These are phyloP conservation scores for Lotus japonicus DNA, from an alignment of 306 rosid species.

Conservation along the genomic window DNA sequence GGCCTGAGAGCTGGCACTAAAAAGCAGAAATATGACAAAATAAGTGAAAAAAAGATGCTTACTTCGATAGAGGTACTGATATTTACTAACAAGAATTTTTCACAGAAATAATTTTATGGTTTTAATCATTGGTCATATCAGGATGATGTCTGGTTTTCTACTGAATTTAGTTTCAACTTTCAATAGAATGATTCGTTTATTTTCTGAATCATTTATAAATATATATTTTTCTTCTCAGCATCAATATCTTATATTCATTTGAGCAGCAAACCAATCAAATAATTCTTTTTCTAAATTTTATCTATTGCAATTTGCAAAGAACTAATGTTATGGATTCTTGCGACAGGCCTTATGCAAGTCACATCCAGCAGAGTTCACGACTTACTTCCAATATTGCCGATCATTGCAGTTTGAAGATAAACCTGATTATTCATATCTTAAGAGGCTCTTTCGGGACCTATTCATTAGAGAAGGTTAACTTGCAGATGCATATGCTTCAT, in stretches of 20 bases:
- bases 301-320: slow-evolving; percentile 1
- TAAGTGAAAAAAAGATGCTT: slow-evolving; percentile 97
- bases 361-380: slow-evolving; percentile 76
- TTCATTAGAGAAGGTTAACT: slow-evolving; percentile 89
- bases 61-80: slow-evolving; percentile 80
- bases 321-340: slow-evolving; percentile 15
- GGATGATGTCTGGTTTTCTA: background rate
- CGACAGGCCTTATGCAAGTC: slow-evolving; percentile 82
- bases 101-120: background rate
- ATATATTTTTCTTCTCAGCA: background rate
- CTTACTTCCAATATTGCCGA: slow-evolving; percentile 91
- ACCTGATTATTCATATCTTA: slow-evolving; percentile 92
- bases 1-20: slow-evolving; percentile 94
- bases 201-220: background rate
- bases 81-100: slow-evolving; percentile 14
- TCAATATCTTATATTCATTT: background rate
- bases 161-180: background rate
- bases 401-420: slow-evolving; percentile 93
- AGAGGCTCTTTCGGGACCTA: slow-evolving; percentile 93
- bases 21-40: slow-evolving; percentile 94
- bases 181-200: background rate
- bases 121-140: background rate
- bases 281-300: background rate
- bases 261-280: background rate
- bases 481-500: slow-evolving; percentile 1